phyloP scores from a whole-genome alignment of 495 filamentous ascomycete genomes.

The Penicillium maclennaniae region DNA sequence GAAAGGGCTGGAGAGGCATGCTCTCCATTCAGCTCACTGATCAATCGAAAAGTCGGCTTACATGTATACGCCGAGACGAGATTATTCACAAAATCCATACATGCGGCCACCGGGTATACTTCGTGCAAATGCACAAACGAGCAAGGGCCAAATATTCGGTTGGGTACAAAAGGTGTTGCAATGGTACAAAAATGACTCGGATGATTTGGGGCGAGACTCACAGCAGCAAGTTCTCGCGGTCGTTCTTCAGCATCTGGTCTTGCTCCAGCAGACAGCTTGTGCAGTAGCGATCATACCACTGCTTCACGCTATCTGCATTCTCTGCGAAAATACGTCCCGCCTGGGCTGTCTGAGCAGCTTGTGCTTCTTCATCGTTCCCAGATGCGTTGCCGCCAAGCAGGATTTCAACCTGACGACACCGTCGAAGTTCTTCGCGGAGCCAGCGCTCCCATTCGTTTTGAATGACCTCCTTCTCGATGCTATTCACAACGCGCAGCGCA shows the following conservation, averaged over 20 bases:
- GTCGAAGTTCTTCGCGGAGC: slow-evolving; percentile 65
- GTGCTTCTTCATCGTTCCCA: slow-evolving; percentile 22
- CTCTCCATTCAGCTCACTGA: slow-evolving; percentile 10
- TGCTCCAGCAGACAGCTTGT: slow-evolving; percentile 65
- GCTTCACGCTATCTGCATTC: slow-evolving; percentile 48
- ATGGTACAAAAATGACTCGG: slow-evolving; percentile 1
- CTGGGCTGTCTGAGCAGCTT: slow-evolving; percentile 22
- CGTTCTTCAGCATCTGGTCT: slow-evolving; percentile 25
- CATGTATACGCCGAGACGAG: slow-evolving; percentile 10
- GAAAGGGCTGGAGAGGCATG: not conserved
- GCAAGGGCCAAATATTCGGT: slow-evolving; percentile 11
- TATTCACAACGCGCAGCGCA: slow-evolving; percentile 84
- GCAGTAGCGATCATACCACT: slow-evolving; percentile 71
- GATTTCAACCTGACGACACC: slow-evolving; percentile 60
- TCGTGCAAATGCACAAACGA: slow-evolving; percentile 8
- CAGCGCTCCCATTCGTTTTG: slow-evolving; percentile 87
- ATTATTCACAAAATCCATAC: slow-evolving; percentile 12
- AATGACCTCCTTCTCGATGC: slow-evolving; percentile 79
- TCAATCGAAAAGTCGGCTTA: slow-evolving; percentile 7
- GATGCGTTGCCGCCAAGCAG: slow-evolving; percentile 40
- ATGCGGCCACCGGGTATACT: slow-evolving; percentile 33
- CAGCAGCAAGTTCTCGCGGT: slow-evolving; percentile 12
- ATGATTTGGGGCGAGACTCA: slow-evolving; percentile 13
- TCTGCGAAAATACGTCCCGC: slow-evolving; percentile 30
- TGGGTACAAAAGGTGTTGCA: not conserved